These are phyloP conservation scores for Epichloe elymi DNA, from an alignment of 2,329 filamentous ascomycete genomes.

Conservation along the genomic window DNA sequence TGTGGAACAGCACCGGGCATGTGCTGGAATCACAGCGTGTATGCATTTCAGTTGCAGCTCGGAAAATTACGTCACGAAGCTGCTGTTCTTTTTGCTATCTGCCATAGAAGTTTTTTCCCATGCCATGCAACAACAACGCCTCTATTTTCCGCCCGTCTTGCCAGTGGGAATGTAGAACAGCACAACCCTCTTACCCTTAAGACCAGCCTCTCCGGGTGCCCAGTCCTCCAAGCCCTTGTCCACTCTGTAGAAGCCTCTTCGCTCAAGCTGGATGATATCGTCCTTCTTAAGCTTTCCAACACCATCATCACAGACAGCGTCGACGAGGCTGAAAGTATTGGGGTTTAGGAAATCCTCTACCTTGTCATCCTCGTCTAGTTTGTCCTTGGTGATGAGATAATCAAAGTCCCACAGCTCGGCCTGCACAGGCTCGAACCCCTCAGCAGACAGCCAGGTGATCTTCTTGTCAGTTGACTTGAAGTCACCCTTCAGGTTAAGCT, in stretches of 20 bases:
- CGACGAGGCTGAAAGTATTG: conserved; percentile 59
- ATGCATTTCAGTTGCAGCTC: too few species aligned
- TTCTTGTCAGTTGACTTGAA: conserved; percentile 96
- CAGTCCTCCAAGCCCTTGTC: conserved; percentile 49
- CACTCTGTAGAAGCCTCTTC: conserved; percentile 82
- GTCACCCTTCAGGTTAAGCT: conserved; percentile 85
- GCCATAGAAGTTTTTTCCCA: too few species aligned
- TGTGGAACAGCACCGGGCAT: too few species aligned
- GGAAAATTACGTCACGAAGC: too few species aligned
- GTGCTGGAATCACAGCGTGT: too few species aligned
- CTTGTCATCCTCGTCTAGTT: conserved; percentile 75
- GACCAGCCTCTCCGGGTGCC: conserved; percentile 35
- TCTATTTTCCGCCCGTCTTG: conserved; percentile 12
- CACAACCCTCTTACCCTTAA: conserved; percentile 35
- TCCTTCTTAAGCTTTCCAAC: conserved; percentile 66
- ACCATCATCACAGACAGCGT: conserved; percentile 70
- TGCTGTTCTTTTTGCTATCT: too few species aligned
- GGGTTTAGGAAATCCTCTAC: conserved; percentile 74
- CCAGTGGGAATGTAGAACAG: conserved; percentile 47
- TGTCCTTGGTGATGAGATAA: conserved; percentile 90
- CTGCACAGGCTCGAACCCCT: conserved; percentile 62
- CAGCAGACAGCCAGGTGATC: conserved; percentile 77
- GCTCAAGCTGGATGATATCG: conserved; percentile 90
- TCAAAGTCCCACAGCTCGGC: conserved; percentile 91
- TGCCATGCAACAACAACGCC: background rate